Evolutionary conservation across 2,329 filamentous ascomycete species (phyloP).

Genomic region (Sporothrix dimorphospora): DNA sequence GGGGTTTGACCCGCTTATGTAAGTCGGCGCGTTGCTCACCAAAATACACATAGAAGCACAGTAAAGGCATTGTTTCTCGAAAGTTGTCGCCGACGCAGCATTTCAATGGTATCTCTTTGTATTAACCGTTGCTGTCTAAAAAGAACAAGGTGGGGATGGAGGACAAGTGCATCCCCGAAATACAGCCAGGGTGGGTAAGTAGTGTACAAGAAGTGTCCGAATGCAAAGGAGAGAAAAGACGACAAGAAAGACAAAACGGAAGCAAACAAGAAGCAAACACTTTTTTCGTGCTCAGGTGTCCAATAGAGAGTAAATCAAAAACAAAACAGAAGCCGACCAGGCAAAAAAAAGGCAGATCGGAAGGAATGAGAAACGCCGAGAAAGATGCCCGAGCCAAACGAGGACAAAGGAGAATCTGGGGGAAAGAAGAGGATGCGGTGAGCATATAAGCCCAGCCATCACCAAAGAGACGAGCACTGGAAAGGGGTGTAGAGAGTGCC

Average conservation of each 20-base stretch:
- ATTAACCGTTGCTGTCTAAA: slow-evolving; percentile 15
- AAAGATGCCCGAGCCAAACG: slow-evolving; percentile 20
- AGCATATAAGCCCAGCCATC: background rate
- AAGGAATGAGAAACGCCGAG: slow-evolving; percentile 18
- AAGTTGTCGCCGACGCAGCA: too few species aligned
- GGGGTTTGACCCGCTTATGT: slow-evolving; percentile 4
- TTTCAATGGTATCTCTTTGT: slow-evolving; percentile 22
- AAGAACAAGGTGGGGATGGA: background rate
- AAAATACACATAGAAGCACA: background rate
- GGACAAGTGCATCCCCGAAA: background rate
- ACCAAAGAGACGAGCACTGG: background rate
- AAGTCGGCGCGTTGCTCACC: background rate
- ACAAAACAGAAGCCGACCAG: background rate
- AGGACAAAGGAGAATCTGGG: slow-evolving; percentile 1
- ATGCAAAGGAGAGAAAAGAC: background rate
- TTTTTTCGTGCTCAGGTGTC: slow-evolving; percentile 16
- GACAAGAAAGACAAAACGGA: background rate
- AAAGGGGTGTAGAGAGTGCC: background rate
- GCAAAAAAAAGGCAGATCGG: background rate
- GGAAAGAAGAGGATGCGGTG: background rate
- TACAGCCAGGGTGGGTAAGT: background rate
- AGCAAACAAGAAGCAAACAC: slow-evolving; percentile 15
- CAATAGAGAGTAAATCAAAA: background rate
- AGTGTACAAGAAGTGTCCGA: slow-evolving; percentile 20
- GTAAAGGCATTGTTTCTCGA: too few species aligned